These are phyloP conservation scores for Musa balbisiana DNA, from an alignment of 202 grass and related monocot species.

Conservation along the genomic window DNA sequence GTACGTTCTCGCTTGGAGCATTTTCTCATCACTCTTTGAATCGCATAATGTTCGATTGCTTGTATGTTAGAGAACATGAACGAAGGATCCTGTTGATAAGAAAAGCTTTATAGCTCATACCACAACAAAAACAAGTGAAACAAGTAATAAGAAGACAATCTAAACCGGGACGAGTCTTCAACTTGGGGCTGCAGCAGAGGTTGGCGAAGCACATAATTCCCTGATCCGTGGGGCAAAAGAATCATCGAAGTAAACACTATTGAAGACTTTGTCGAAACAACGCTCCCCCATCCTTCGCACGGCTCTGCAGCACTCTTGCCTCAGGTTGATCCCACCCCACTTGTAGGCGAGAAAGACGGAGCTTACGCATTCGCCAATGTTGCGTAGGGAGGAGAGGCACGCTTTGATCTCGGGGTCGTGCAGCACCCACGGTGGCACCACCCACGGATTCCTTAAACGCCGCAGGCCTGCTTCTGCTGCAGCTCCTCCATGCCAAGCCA, in stretches of 20 bases:
- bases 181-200: background rate
- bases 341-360: background rate
- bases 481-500: too few relatives aligned
- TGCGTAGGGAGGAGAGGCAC: background rate
- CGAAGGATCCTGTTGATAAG: too few relatives aligned
- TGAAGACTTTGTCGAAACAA: background rate
- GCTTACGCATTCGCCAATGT: background rate
- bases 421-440: background rate
- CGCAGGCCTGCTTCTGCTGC: too few relatives aligned
- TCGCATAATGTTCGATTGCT: too few relatives aligned
- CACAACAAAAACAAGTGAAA: too few relatives aligned
- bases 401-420: background rate
- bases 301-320: background rate
- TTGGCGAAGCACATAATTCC: background rate
- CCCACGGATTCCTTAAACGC: background rate
- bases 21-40: too few relatives aligned
- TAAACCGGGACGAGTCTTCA: background rate
- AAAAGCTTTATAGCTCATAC: too few relatives aligned
- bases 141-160: too few relatives aligned
- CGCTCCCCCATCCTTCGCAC: background rate
- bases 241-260: background rate
- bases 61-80: too few relatives aligned
- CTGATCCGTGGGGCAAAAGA: background rate
- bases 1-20: too few relatives aligned
- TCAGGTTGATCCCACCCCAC: background rate